A percentile compares a stretch with the other conserved stretches of the same genome.
These are phyloP conservation scores for Microdochium nivale DNA, from an alignment of 2,329 filamentous ascomycete species.

Conservation along the genomic window DNA sequence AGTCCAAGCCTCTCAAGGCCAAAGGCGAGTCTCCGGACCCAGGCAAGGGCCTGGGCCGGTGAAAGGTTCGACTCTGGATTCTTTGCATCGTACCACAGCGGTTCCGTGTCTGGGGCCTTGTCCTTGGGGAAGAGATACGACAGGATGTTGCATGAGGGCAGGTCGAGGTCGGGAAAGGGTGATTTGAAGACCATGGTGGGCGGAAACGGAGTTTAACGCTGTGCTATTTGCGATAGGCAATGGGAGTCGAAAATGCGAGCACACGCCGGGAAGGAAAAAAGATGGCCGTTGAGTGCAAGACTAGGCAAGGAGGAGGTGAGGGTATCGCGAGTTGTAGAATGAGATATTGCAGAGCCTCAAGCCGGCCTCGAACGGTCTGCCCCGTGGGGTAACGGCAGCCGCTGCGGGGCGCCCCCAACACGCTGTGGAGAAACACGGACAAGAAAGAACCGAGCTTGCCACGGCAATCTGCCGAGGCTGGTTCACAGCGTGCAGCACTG, in stretches of 20 bases:
- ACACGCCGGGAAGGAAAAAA: no score
- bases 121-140: constrained; percentile 23
- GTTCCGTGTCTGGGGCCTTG: constrained; percentile 27
- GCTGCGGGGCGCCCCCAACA: background rate
- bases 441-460: background rate
- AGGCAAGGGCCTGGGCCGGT: constrained; percentile 35
- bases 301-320: no score
- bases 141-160: constrained; percentile 35
- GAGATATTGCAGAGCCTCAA: no score
- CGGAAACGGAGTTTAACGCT: background rate
- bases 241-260: background rate
- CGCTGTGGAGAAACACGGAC: background rate
- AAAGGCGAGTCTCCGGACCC: constrained; percentile 40
- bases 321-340: no score
- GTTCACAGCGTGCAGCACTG: background rate
- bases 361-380: no score
- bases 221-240: background rate
- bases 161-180: constrained; percentile 29
- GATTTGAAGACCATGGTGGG: constrained; percentile 31
- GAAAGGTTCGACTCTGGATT: constrained; percentile 34
- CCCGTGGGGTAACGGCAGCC: background rate
- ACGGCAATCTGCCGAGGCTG: background rate
- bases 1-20: constrained; percentile 38
- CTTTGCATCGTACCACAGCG: constrained; percentile 44
- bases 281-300: no score